Percentiles rank a stretch among this genome's conserved stretches.
Conservation (phyloP, 2,329 filamentous ascomycete genomes). For the Pseudogymnoascus sp. region DNA sequence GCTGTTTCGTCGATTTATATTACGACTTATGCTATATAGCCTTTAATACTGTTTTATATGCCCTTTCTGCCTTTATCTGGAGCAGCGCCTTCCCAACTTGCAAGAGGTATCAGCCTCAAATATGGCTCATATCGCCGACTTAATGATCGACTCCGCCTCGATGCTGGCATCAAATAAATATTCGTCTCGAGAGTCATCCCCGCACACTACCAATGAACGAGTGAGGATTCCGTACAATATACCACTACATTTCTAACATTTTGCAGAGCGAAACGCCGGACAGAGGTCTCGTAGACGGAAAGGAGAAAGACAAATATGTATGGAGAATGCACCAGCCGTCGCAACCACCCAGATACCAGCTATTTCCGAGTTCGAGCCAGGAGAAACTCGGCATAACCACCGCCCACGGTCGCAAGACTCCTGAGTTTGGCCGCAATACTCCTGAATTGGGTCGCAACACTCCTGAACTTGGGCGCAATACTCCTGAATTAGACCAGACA, state of each 20-base stretch:
- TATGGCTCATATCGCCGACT: conserved; percentile 57
- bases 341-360: conserved; percentile 46
- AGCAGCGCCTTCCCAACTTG: background rate
- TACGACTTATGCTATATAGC: conserved; percentile 7
- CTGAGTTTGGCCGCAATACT: conserved; percentile 31
- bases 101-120: conserved; percentile 8
- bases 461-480: background rate
- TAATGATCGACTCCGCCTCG: conserved; percentile 38
- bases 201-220: conserved; percentile 33
- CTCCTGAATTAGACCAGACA: conserved; percentile 36
- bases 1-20: conserved; percentile 8
- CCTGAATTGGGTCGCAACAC: no score
- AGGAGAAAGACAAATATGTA: conserved; percentile 40
- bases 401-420: conserved; percentile 14
- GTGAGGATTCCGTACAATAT: conserved; percentile 22
- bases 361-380: conserved; percentile 49
- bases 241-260: background rate
- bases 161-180: conserved; percentile 35
- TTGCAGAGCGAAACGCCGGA: conserved; percentile 4
- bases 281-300: conserved; percentile 7
- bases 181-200: conserved; percentile 44
- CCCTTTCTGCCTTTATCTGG: conserved; percentile 5
- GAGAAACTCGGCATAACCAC: conserved; percentile 28
- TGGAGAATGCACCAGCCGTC: conserved; percentile 54
- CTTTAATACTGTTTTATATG: conserved; percentile 8